A percentile compares a stretch with the other conserved stretches of the same genome.
These are phyloP conservation scores for Aspergillus novofumigatus DNA, from an alignment of 2,329 filamentous ascomycete genomes.

Conservation along the genomic window DNA sequence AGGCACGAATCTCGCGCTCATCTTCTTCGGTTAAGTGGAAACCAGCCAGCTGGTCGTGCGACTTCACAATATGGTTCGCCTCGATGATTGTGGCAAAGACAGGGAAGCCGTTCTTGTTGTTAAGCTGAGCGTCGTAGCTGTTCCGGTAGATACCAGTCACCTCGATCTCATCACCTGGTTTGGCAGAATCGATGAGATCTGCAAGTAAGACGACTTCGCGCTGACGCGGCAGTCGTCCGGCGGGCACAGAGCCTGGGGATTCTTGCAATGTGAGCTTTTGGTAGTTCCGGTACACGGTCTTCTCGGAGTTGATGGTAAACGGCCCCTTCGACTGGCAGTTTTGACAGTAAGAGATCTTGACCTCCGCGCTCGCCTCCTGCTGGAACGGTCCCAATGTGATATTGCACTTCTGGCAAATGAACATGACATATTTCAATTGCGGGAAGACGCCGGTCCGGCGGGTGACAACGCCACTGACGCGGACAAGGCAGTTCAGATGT, in stretches of 20 bases:
- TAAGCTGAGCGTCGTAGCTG: slow-evolving; percentile 95
- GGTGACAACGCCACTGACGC: slow-evolving; percentile 92
- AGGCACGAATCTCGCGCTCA: slow-evolving; percentile 79
- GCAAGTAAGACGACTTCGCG: slow-evolving; percentile 93
- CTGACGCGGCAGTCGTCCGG: slow-evolving; percentile 86
- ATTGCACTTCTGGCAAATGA: slow-evolving; percentile 91
- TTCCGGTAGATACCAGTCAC: slow-evolving; percentile 96
- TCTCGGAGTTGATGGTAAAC: slow-evolving; percentile 93
- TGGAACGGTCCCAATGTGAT: slow-evolving; percentile 92
- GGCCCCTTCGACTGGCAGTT: slow-evolving; percentile 93
- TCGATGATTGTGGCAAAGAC: slow-evolving; percentile 97
- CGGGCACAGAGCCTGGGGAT: slow-evolving; percentile 92
- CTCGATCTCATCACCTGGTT: slow-evolving; percentile 96
- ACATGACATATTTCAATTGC: slow-evolving; percentile 97
- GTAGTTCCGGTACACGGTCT: slow-evolving; percentile 98
- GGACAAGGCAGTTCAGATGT: slow-evolving; percentile 91
- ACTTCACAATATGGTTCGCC: slow-evolving; percentile 94
- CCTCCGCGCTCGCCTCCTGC: slow-evolving; percentile 93
- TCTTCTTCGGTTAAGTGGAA: slow-evolving; percentile 95
- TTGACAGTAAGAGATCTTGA: slow-evolving; percentile 94
- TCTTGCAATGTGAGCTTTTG: slow-evolving; percentile 97
- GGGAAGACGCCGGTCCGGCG: slow-evolving; percentile 93
- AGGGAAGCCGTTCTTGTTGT: slow-evolving; percentile 97
- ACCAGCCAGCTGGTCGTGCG: slow-evolving; percentile 93
- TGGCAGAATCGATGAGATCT: slow-evolving; percentile 94